Evolutionary conservation across 1,139 yeast genomes (phyloP), one percentile per base, ranked within the genome.

Genomic region (Taiozyma onychis): DNA sequence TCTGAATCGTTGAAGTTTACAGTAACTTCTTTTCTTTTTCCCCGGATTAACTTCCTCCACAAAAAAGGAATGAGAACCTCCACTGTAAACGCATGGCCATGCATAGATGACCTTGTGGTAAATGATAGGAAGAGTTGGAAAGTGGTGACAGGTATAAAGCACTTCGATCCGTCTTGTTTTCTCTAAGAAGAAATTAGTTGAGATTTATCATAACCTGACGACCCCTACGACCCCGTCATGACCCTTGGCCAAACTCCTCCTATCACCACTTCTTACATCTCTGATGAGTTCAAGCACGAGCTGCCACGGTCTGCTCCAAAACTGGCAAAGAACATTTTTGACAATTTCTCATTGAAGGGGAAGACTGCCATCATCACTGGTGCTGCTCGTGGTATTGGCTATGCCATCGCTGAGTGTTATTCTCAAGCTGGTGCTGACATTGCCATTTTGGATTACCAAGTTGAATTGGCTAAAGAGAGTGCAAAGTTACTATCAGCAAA

Each of bases 391-490:
- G 97, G 97, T 34, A 88, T 89, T 18, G 18, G 18, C 18, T 18
- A 18, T 18, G 18, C 18, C 18, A 18, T 88, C 28, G 96, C 96
- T 45, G 86, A 83, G 65, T 93, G 89, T 0, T 88, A 75, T 62
- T 89, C 93, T 48, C 95, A 88, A 70, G 95, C 95, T 7, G 96
- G 96, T 48, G 96, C 96, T 10, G 86, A 85, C 56, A 82, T 89
- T 44, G 93, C 90, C 56, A 76, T 89, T 62, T 84, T 95, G 90
- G 63, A 58, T 43, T 85, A 82, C 74, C 78, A 79, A 66, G 71
- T 81, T 50, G 80, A 80, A 58, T 78, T 85, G 42, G 78, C 86
- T 8, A 81, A 77, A 49, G 75, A 75, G 46, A 76, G 81, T 64
- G 90, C 89, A 14, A 75, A 75, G 59, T 71, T 70, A 48, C 74